Evolutionary conservation across 2,329 filamentous ascomycete species (phyloP).

Genomic region (Esteya vermicola): DNA sequence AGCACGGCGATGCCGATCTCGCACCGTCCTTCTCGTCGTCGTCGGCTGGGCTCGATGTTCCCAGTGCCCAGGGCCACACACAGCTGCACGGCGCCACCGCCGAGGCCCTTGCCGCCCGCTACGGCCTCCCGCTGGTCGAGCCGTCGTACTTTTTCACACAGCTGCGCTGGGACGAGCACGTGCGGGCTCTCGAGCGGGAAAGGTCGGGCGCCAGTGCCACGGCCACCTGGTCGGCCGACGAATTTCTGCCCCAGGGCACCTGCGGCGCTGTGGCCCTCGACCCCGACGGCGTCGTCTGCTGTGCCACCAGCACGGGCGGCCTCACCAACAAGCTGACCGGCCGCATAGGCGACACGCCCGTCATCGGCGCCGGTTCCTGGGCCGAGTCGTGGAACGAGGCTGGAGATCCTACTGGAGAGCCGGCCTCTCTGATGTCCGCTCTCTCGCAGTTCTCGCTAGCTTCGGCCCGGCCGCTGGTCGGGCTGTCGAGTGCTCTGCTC

Average conservation of each 20-base stretch:
- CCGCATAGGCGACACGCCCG: conserved; percentile 74
- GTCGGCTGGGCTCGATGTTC: conserved; percentile 10
- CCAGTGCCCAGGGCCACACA: conserved; percentile 35
- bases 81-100: conserved; percentile 41
- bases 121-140: conserved; percentile 58
- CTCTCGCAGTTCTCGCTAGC: no score
- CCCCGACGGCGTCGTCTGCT: conserved; percentile 56
- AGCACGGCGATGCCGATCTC: conserved; percentile 49
- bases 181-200: conserved; percentile 34
- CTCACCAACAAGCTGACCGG: conserved; percentile 82
- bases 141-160: conserved; percentile 67
- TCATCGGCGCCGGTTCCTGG: conserved; percentile 77
- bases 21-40: background rate
- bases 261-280: conserved; percentile 74
- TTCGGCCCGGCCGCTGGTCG: conserved; percentile 18
- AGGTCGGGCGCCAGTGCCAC: conserved; percentile 17
- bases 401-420: conserved; percentile 18
- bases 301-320: conserved; percentile 57
- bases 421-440: conserved; percentile 5
- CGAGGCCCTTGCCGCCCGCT: conserved; percentile 51
- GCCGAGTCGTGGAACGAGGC: conserved; percentile 64
- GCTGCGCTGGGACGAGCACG: conserved; percentile 56
- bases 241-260: conserved; percentile 68
- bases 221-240: conserved; percentile 8
- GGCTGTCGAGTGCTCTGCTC: conserved; percentile 27